Conservation (phyloP, 352 stramenopile species). For the Pythium pyrilobum region DNA sequence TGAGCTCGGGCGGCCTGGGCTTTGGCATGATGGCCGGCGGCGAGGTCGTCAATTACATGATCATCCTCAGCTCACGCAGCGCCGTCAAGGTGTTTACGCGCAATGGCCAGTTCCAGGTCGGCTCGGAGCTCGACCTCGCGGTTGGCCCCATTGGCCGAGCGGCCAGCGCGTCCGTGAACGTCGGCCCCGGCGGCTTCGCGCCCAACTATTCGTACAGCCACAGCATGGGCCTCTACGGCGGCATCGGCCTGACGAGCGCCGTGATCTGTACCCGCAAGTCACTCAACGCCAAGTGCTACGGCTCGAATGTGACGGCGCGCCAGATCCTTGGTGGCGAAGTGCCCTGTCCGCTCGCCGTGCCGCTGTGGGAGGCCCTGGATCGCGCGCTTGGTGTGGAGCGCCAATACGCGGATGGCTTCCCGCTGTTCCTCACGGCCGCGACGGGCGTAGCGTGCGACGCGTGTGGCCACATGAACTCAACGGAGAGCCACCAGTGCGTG, state of each 20-base stretch:
- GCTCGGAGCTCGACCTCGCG: conserved; percentile 64
- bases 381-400: conserved; percentile 49
- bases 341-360: conserved; percentile 47
- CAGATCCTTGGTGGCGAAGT: conserved; percentile 70
- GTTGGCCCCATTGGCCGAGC: conserved; percentile 66
- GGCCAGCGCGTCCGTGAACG: conserved; percentile 54
- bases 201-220: conserved; percentile 83
- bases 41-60: conserved; percentile 79
- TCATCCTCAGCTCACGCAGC: conserved; percentile 66
- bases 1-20: conserved; percentile 61
- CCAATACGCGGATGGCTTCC: conserved; percentile 60
- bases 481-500: conserved; percentile 34
- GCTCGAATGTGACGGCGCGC: conserved; percentile 47
- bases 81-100: conserved; percentile 77
- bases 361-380: conserved; percentile 63
- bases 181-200: conserved; percentile 52
- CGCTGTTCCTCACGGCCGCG: conserved; percentile 39
- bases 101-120: conserved; percentile 72
- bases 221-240: conserved; percentile 67
- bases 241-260: conserved; percentile 59
- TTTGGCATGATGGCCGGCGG: conserved; percentile 85
- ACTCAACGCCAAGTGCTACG: conserved; percentile 71
- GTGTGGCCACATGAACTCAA: conserved; percentile 49
- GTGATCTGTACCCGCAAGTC: conserved; percentile 74
- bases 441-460: conserved; percentile 45